A percentile compares a stretch with the other conserved stretches of the same genome.
These are phyloP conservation scores for Fraxinus dipetala DNA, from an alignment of 305 asterid genomes.

Conservation along the genomic window DNA sequence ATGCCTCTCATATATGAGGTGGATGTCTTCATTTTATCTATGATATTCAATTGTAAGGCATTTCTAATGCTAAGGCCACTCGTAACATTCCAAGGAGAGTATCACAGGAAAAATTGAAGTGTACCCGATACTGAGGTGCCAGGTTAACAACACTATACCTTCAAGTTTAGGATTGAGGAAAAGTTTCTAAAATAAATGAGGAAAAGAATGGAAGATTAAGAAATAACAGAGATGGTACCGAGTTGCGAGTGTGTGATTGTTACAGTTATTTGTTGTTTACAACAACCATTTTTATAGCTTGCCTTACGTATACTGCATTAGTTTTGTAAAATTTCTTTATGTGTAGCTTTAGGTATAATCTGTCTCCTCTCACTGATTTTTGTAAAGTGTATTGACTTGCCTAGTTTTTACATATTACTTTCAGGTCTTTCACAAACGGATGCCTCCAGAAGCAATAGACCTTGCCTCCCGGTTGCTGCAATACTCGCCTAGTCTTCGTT, in stretches of 20 bases:
- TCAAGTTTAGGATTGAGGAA: background rate
- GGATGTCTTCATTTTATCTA: background rate
- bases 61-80: background rate
- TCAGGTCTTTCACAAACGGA: constrained; percentile 87
- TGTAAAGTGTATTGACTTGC: constrained; percentile 2
- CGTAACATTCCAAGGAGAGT: background rate
- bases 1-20: background rate
- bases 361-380: background rate
- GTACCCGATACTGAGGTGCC: background rate
- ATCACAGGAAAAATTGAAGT: background rate
- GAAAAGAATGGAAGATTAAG: background rate
- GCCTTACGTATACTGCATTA: too few species aligned
- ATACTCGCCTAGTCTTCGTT: constrained; percentile 93
- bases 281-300: too few species aligned
- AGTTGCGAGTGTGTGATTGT: background rate
- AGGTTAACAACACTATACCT: background rate
- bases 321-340: background rate
- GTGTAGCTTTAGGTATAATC: background rate
- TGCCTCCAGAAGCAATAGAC: constrained; percentile 99
- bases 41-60: background rate
- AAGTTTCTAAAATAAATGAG: background rate
- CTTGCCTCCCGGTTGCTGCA: constrained; percentile 92
- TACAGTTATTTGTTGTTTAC: background rate
- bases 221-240: background rate
- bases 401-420: background rate